Conservation (phyloP, 345 rosid species). For the Pugionium dolabratum region DNA sequence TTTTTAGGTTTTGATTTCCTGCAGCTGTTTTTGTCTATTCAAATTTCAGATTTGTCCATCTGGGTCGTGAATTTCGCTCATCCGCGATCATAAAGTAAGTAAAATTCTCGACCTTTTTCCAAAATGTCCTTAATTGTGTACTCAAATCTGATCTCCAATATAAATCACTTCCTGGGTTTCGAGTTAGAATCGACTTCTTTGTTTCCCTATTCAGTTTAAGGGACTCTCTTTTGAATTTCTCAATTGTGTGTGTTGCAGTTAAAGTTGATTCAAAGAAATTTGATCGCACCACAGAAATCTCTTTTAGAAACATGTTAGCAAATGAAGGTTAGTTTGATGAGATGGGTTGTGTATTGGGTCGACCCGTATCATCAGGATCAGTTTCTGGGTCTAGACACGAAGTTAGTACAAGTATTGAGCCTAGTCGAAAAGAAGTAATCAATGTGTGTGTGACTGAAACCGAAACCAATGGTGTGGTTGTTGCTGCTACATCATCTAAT, state of each 20-base stretch:
- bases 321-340: conserved; percentile 14
- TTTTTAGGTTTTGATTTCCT: conserved; percentile 12
- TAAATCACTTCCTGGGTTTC: conserved; percentile 11
- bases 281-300: conserved; percentile 13
- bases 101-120: conserved; percentile 9
- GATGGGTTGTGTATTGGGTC: conserved; percentile 26
- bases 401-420: not conserved
- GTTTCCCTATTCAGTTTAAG: conserved; percentile 5
- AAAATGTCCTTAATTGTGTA: not conserved
- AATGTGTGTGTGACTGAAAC: not conserved
- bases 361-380: conserved; percentile 17
- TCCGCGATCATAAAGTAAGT: conserved; percentile 43
- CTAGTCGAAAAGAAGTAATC: conserved; percentile 6
- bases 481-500: not conserved
- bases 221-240: not conserved
- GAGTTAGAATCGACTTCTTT: conserved; percentile 6
- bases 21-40: conserved; percentile 28
- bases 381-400: conserved; percentile 21
- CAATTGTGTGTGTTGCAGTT: conserved; percentile 30
- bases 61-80: conserved; percentile 24
- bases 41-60: conserved; percentile 37
- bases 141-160: conserved; percentile 27
- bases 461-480: conserved; percentile 2
- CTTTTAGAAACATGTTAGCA: conserved; percentile 27
- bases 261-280: conserved; percentile 24